Conservation (phyloP, 2,329 filamentous ascomycete genomes). For the Cylindrodendrum hubeiense region DNA sequence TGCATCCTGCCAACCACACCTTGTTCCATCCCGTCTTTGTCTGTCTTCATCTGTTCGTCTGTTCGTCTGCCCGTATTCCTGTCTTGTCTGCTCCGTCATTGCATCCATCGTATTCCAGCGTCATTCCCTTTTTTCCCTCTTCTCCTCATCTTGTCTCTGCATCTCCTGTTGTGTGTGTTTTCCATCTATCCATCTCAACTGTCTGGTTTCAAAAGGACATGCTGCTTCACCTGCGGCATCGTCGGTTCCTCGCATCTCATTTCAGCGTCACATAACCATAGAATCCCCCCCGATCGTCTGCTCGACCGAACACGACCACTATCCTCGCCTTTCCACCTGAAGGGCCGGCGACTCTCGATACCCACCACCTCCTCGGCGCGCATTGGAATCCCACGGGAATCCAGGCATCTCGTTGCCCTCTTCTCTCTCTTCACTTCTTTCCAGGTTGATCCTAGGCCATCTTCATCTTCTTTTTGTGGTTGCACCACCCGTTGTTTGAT, state of each 20-base stretch:
- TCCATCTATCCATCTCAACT: constrained; percentile 20
- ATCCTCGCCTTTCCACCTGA: constrained; percentile 3
- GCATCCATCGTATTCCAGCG: constrained; percentile 38
- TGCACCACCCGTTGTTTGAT: constrained; percentile 44
- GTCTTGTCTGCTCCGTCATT: constrained; percentile 16
- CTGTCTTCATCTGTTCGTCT: constrained; percentile 16
- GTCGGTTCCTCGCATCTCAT: constrained; percentile 41
- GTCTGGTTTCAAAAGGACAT: constrained; percentile 38
- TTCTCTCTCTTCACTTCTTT: constrained; percentile 44
- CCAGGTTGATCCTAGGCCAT: constrained; percentile 71
- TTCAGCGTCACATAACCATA: constrained; percentile 42
- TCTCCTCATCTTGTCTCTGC: constrained; percentile 23
- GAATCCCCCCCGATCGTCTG: constrained; percentile 9
- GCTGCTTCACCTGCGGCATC: constrained; percentile 43
- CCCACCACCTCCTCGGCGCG: constrained; percentile 35
- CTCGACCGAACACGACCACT: background rate
- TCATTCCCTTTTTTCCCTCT: constrained; percentile 30
- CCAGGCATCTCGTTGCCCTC: constrained; percentile 40
- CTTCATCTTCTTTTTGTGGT: constrained; percentile 48
- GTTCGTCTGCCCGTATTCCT: background rate
- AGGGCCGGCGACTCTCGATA: constrained; percentile 20
- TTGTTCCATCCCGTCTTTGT: constrained; percentile 35
- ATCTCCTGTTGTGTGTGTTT: constrained; percentile 22
- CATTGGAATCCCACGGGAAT: constrained; percentile 41
- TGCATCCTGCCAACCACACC: constrained; percentile 17